These are phyloP conservation scores for Hygrocybe punicea DNA, from an alignment of 768 basidiomycete species.

Conservation along the genomic window DNA sequence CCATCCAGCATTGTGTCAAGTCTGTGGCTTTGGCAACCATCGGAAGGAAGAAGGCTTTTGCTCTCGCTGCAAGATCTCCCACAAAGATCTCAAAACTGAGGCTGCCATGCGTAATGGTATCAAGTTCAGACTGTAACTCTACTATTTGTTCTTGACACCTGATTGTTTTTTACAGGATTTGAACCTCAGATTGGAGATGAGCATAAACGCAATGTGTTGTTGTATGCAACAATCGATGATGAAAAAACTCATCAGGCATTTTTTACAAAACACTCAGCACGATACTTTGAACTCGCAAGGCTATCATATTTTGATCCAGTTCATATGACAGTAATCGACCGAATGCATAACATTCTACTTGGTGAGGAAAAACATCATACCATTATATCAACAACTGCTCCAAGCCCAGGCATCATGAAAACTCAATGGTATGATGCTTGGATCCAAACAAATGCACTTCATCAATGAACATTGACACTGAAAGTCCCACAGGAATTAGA, in stretches of 20 bases:
- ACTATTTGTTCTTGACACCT: neutral
- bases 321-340: conserved; percentile 29
- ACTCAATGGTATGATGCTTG: conserved; percentile 24
- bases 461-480: conserved; percentile 7
- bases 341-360: conserved; percentile 33
- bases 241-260: neutral
- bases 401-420: conserved; percentile 21
- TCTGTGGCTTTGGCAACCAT: conserved; percentile 28
- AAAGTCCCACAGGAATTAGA: conserved; percentile 10
- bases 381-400: neutral
- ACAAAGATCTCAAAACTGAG: conserved; percentile 17
- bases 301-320: conserved; percentile 31
- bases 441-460: conserved; percentile 18
- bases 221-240: neutral
- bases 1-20: conserved; percentile 32
- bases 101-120: conserved; percentile 19
- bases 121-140: neutral
- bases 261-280: neutral
- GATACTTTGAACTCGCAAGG: conserved; percentile 17
- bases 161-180: neutral
- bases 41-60: conserved; percentile 25
- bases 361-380: conserved; percentile 10
- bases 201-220: neutral
- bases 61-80: conserved; percentile 24
- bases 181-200: neutral